Evolutionary conservation across 805 yeast species (phyloP), one percentile per base, ranked within the genome.

Genomic region (Saturnispora kantuleensis): DNA sequence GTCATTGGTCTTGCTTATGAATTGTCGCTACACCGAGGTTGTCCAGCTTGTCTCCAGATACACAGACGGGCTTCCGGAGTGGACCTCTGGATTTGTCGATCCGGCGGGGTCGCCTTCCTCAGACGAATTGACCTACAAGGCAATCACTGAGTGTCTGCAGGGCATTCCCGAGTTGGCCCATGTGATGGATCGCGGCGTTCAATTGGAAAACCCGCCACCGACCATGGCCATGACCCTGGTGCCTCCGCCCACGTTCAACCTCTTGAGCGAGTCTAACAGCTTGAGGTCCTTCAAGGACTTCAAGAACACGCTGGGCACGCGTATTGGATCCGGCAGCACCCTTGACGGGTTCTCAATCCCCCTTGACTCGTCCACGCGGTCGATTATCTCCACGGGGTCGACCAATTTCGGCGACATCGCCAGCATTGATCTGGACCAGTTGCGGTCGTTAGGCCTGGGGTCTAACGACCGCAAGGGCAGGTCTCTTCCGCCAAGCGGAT

Each of bases 231-330:
- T 32, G 37, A 12, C 8, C 26, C 26, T 21, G 26, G 26, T 21
- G 26, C 26, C 26, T 6, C 26, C 26, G 5, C 26, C 26, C 26
- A 21, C 26, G 8, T 21, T 21, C n/a, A 54, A 55, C 13, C 13
- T 39, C 30, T 41, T 41, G 13, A 41, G 44, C 35, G 38, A 34
- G n/a, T 13, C 38, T 10, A 41, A 34, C 18, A 41, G 44, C 35
- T 11, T 41, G 2, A 16, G n/a, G 9, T 41, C 44, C 15, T 41
- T 38, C 38, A 41, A 41, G 17, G 34, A 29, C 2, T n/a, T n/a
- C 5, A 38, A 41, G 15, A 12, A 28, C 16, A 17, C 39, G 2
- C 13, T 13, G 21, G 39, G 26, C 30, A 13, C 31, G 15, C 13
- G 11, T 10, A 28, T 28, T 4, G 16, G 8, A 28, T 12, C 39